Percentiles rank a stretch among this genome's conserved stretches.
Conservation (phyloP, 2,329 filamentous ascomycete genomes). For the Sclerotinia subarctica region DNA sequence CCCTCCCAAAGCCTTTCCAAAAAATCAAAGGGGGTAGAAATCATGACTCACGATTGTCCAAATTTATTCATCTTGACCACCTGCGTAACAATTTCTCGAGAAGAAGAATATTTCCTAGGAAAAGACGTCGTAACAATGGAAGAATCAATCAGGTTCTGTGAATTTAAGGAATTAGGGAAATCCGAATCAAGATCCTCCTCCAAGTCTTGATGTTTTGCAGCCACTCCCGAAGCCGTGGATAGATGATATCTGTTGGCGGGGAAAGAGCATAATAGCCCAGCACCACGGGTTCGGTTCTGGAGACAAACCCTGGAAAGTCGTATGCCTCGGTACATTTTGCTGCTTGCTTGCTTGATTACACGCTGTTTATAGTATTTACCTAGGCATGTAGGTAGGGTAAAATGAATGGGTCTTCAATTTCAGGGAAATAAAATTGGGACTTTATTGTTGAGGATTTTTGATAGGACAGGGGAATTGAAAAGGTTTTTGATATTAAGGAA, state of each 20-base stretch:
- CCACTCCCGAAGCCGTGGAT: neutral
- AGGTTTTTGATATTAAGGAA: neutral
- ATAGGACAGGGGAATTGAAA: neutral
- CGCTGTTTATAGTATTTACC: neutral
- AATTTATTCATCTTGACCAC: neutral
- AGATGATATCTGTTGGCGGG: neutral
- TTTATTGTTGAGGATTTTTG: slow-evolving; percentile 23
- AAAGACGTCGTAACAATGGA: neutral
- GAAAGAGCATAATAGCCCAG: neutral
- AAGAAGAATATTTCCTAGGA: neutral
- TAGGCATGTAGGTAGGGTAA: too few species aligned
- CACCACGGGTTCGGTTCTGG: neutral
- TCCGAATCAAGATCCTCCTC: neutral
- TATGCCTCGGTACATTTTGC: slow-evolving; percentile 8
- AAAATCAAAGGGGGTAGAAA: too few species aligned
- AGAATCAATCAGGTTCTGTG: neutral
- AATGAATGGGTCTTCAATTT: neutral
- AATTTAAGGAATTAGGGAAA: neutral
- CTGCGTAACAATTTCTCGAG: neutral
- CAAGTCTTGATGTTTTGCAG: neutral
- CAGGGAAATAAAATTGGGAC: neutral
- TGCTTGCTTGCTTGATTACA: too few species aligned
- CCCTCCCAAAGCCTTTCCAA: too few species aligned
- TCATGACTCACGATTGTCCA: slow-evolving; percentile 23
- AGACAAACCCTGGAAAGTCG: neutral